These are phyloP conservation scores for Saccharum hybrid DNA, from an alignment of 202 grass and related monocot genomes.

Conservation along the genomic window DNA sequence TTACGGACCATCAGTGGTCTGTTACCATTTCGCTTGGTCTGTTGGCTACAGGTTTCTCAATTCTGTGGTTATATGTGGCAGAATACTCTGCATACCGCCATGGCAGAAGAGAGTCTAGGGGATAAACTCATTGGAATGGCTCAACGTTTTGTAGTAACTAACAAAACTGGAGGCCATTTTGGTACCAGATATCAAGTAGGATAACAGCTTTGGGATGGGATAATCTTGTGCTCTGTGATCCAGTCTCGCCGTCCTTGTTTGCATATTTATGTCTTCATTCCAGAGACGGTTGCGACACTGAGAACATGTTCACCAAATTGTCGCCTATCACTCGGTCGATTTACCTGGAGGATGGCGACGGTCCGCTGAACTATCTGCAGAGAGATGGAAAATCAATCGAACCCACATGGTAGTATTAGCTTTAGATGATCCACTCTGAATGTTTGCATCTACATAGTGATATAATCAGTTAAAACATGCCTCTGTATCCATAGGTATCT, in stretches of 20 bases:
- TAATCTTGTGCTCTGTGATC: not conserved
- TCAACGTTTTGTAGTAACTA: conserved; percentile 76
- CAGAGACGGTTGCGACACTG: conserved; percentile 63
- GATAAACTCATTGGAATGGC: conserved; percentile 78
- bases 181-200: conserved; percentile 66
- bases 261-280: not conserved
- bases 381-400: conserved; percentile 78
- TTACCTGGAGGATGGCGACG: conserved; percentile 62
- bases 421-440: not conserved
- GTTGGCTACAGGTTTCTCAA: too few species aligned
- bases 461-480: too few species aligned
- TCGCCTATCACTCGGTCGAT: conserved; percentile 57
- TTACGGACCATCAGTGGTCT: too few species aligned
- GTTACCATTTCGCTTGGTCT: too few species aligned
- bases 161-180: conserved; percentile 66
- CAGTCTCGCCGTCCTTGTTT: not conserved
- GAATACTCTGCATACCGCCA: too few species aligned
- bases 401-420: conserved; percentile 61
- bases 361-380: conserved; percentile 69
- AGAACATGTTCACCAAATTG: conserved; percentile 74
- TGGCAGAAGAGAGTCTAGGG: conserved; percentile 61
- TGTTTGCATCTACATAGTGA: not conserved
- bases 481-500: conserved; percentile 56
- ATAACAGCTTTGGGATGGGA: not conserved
- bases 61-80: too few species aligned